Conservation (phyloP, 2,329 filamentous ascomycete genomes). For the Ophiostoma quercus region DNA sequence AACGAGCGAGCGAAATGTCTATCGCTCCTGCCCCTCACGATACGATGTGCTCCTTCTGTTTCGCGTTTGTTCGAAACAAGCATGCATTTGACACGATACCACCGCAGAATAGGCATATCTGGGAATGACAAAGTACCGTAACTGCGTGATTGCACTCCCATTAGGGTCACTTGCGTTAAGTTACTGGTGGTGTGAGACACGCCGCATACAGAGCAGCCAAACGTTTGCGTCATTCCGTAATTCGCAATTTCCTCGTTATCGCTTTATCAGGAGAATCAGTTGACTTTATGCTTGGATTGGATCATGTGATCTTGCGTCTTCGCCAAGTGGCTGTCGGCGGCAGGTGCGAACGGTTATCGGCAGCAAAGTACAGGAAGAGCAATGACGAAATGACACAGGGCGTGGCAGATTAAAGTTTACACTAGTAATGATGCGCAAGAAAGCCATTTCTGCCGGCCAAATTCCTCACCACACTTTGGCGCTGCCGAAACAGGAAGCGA, state of each 20-base stretch:
- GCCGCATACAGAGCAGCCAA: neutral
- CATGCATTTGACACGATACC: neutral
- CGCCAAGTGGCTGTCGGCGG: conserved; percentile 19
- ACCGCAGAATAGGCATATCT: neutral
- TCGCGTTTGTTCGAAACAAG: neutral
- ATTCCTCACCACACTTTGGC: neutral
- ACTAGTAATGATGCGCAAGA: neutral
- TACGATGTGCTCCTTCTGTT: neutral
- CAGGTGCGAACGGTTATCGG: conserved; percentile 17
- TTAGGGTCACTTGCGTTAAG: neutral
- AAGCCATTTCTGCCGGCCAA: conserved; percentile 17
- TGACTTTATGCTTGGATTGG: neutral
- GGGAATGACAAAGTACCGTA: neutral
- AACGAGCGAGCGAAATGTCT: neutral
- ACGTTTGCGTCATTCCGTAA: conserved; percentile 18
- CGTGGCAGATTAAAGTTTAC: neutral
- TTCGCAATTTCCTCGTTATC: neutral
- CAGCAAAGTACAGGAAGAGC: neutral
- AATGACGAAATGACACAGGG: conserved; percentile 21
- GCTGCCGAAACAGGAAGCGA: neutral
- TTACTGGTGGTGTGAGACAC: neutral
- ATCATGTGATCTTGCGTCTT: conserved; percentile 22
- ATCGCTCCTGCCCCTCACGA: conserved; percentile 9
- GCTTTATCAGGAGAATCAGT: neutral
- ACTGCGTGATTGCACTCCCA: neutral